These are phyloP conservation scores for Kodamaea kakaduensis DNA, from an alignment of 805 yeast genomes.

Conservation along the genomic window DNA sequence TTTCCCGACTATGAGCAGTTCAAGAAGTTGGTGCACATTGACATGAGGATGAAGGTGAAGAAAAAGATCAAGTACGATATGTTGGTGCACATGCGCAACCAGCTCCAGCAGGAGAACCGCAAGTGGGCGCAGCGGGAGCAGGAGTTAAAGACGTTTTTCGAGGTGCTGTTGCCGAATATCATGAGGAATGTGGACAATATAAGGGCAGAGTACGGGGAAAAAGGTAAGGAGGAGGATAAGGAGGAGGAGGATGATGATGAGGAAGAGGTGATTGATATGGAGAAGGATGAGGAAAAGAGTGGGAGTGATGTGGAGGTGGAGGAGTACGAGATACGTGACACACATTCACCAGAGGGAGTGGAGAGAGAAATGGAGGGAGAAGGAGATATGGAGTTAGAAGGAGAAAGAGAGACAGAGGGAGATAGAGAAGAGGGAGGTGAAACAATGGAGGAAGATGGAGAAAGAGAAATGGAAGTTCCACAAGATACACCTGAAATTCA, in stretches of 20 bases:
- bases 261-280: conserved; percentile 14
- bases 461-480: too few species aligned
- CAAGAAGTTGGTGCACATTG: conserved; percentile 29
- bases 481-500: neutral
- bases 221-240: conserved; percentile 16
- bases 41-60: conserved; percentile 29
- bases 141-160: conserved; percentile 27
- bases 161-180: conserved; percentile 21
- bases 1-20: conserved; percentile 27
- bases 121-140: conserved; percentile 35
- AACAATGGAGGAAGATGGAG: neutral
- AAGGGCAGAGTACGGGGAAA: conserved; percentile 26
- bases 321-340: too few species aligned
- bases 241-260: conserved; percentile 22
- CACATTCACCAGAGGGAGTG: conserved; percentile 7
- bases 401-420: neutral
- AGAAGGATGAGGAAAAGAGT: conserved; percentile 15
- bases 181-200: conserved; percentile 27
- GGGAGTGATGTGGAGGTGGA: conserved; percentile 11
- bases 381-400: conserved; percentile 1
- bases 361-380: conserved; percentile 3
- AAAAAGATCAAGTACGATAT: conserved; percentile 34
- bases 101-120: conserved; percentile 25
- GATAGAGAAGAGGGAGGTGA: neutral
- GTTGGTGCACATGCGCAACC: conserved; percentile 28